These are phyloP conservation scores for Aureobasidium sp. DNA, from an alignment of 2,329 filamentous ascomycete species.

Conservation along the genomic window DNA sequence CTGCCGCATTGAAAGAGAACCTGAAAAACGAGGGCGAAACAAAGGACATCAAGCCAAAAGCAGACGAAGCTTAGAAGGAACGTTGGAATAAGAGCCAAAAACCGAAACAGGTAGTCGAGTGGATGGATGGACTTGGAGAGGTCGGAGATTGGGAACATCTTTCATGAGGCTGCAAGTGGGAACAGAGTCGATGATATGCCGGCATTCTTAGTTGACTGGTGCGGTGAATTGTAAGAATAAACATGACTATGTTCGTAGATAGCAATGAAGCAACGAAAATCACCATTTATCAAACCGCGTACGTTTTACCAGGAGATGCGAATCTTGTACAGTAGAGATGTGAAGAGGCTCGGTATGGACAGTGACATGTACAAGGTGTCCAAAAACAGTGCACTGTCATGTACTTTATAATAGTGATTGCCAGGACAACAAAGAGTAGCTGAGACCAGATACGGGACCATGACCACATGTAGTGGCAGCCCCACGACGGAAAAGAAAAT, in stretches of 20 bases:
- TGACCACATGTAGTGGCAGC: neutral
- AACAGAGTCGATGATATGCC: neutral
- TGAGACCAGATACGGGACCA: slow-evolving; percentile 1
- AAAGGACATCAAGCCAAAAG: slow-evolving; percentile 16
- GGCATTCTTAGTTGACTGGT: neutral
- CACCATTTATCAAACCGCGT: too few relatives aligned
- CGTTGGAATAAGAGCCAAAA: neutral
- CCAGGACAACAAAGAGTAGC: slow-evolving; percentile 1
- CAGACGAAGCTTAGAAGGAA: slow-evolving; percentile 17
- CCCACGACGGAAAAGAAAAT: slow-evolving; percentile 10
- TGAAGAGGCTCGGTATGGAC: neutral
- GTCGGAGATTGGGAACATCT: neutral
- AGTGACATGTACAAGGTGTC: neutral
- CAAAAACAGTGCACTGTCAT: neutral
- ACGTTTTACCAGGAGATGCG: too few relatives aligned
- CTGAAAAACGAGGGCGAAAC: slow-evolving; percentile 14
- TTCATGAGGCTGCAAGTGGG: neutral
- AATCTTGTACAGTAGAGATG: neutral
- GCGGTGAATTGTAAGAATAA: slow-evolving; percentile 1
- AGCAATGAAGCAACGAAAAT: slow-evolving; percentile 11
- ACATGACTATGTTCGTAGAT: slow-evolving; percentile 7
- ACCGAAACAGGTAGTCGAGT: too few relatives aligned
- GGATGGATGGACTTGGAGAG: neutral
- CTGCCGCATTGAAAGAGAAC: slow-evolving; percentile 15
- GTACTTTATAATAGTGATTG: neutral